Base-by-base conservation (phyloP, 305 asterid species). In the Fraxinus sp. region DNA sequence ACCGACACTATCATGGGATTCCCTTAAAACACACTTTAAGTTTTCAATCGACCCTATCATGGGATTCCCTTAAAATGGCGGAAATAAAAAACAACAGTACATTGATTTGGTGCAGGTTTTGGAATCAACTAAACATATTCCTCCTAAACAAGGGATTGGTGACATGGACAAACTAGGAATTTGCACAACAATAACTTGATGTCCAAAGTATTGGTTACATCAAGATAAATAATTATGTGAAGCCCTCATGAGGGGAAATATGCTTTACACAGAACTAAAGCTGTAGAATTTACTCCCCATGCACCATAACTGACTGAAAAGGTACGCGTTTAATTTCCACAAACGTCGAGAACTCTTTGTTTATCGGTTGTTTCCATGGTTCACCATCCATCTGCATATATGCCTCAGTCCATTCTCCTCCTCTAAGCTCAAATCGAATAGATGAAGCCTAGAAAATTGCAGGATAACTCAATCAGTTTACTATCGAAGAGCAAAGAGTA, bases 381-480 rank as follows among this genome's bases (percentile, higher is more conserved):
- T 95, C 98, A 0, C 99, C 98, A 59, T 95, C 99, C 96, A 93
- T 91, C 90, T 94, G 99, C 97, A 94, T 87, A 82, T 86, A 93
- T 0, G 93, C 93, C 83, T 94, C 88, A 14, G 84, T 88, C 99
- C 99, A 95, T 82, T 92, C 99, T 49, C 99, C 97, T 35, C 98
- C 99, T 89, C 98, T 87, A 3, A 95, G 92, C 90, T 95, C 98
- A 49, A 94, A 94, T 55, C 98, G 90, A 71, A 95, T 92, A 24
- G 89, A 87, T 8, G 99, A 89, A 79, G 97, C 98, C 97, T 93
- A 85, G 49, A 66, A 79, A 87, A 10, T 35, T 55, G 30, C 68
- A 77, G 80, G 18, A 52, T 35, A 37, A n/a, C 28, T 28, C n/a
- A 0, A 11, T 75, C 77, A 33, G 80, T 52, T 41, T 11, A 80